Evolutionary conservation across 257 asterid genomes (phyloP).

Genomic region (Datura wrightii): DNA sequence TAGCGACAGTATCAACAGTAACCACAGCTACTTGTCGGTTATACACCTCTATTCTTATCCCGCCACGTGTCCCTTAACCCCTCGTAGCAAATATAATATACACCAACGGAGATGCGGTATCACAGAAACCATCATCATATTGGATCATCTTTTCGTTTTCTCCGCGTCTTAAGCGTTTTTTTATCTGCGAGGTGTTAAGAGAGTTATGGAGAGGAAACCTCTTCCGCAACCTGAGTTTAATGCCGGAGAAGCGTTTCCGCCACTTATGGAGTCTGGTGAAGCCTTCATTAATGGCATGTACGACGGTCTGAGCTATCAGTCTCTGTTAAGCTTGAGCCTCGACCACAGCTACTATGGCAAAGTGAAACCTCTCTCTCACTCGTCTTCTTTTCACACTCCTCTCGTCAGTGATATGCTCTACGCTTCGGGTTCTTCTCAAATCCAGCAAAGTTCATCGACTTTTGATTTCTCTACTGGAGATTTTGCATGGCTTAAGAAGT

Average conservation of each 20-base stretch:
- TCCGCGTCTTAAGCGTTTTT: background rate
- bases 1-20: slow-evolving; percentile 27
- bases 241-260: background rate
- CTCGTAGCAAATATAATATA: background rate
- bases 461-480: slow-evolving; percentile 5
- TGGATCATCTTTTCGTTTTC: background rate
- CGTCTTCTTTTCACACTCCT: background rate
- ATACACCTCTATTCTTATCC: background rate
- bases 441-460: background rate
- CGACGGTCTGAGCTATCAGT: background rate
- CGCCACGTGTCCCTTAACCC: slow-evolving; percentile 37
- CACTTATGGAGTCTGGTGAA: slow-evolving; percentile 20
- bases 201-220: slow-evolving; percentile 10
- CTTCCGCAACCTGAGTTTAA: background rate
- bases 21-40: slow-evolving; percentile 38
- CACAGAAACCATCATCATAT: background rate
- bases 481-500: background rate
- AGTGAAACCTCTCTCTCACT: background rate
- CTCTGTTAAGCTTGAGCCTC: slow-evolving; percentile 23
- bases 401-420: background rate
- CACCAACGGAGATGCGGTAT: background rate
- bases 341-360: background rate
- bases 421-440: background rate
- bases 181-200: background rate
- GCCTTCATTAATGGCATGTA: slow-evolving; percentile 1